These are phyloP conservation scores for Cryptosporidium parvum DNA, from an alignment of 169 alveolate species.

Conservation along the genomic window DNA sequence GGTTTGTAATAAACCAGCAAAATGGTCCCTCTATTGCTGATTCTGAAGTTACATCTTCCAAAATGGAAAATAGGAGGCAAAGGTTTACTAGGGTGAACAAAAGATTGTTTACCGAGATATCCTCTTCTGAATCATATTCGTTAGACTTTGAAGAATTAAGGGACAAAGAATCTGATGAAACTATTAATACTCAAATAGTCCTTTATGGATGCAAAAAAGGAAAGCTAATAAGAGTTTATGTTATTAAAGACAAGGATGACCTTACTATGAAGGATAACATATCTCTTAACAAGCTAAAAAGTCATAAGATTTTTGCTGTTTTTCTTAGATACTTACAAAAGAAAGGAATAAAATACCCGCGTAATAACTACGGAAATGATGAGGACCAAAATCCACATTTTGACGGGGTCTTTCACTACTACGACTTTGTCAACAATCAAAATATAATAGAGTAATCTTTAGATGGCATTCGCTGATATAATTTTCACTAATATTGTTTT, in stretches of 20 bases:
- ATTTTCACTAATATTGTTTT: not conserved
- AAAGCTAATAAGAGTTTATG: slow-evolving; percentile 53
- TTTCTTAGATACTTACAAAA: slow-evolving; percentile 59
- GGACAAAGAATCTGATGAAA: slow-evolving; percentile 58
- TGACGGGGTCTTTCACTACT: slow-evolving; percentile 69
- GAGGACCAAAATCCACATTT: slow-evolving; percentile 32
- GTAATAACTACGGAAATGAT: slow-evolving; percentile 15
- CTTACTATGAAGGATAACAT: slow-evolving; percentile 43
- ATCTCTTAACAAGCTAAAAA: slow-evolving; percentile 45
- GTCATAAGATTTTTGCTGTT: slow-evolving; percentile 53
- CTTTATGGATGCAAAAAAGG: slow-evolving; percentile 65
- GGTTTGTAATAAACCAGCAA: slow-evolving; percentile 73
- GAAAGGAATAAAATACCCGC: slow-evolving; percentile 65
- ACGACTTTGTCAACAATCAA: slow-evolving; percentile 56
- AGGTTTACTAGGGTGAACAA: slow-evolving; percentile 50
- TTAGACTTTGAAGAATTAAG: slow-evolving; percentile 62
- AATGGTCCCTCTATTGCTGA: slow-evolving; percentile 72
- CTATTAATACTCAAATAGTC: slow-evolving; percentile 54
- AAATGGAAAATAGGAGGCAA: slow-evolving; percentile 42
- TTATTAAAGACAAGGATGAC: slow-evolving; percentile 67
- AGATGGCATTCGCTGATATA: not conserved
- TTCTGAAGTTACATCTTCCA: slow-evolving; percentile 15
- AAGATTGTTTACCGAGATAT: slow-evolving; percentile 59
- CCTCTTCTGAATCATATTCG: slow-evolving; percentile 40
- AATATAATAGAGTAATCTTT: slow-evolving; percentile 19